Evolutionary conservation across 192 early-diverging fungal species (phyloP).

Genomic region (Lunasporangiospora selenospora): DNA sequence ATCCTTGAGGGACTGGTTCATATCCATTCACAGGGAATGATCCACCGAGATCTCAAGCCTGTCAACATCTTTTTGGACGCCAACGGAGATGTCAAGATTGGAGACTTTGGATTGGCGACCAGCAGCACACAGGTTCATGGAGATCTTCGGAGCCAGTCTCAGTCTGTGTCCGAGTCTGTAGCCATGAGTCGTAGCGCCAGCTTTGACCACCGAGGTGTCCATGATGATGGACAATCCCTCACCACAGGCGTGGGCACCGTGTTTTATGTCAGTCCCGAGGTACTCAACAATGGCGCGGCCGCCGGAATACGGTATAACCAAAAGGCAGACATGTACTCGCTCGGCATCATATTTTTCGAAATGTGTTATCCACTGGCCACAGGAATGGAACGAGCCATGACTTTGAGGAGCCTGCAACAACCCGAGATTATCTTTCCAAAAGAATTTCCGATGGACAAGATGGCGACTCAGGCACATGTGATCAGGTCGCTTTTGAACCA

Average conservation of each 20-base stretch:
- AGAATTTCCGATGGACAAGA: constrained; percentile 67
- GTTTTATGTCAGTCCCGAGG: constrained; percentile 81
- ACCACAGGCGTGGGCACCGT: constrained; percentile 90
- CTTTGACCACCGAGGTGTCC: constrained; percentile 38
- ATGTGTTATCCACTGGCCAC: constrained; percentile 78
- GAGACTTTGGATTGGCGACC: constrained; percentile 81
- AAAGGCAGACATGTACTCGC: constrained; percentile 87
- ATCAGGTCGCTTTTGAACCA: constrained; percentile 78
- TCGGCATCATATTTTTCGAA: constrained; percentile 82
- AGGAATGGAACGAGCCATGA: constrained; percentile 79
- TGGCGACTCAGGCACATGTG: constrained; percentile 72
- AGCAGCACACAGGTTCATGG: constrained; percentile 48
- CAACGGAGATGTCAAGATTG: constrained; percentile 65
- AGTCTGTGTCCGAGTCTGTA: constrained; percentile 33
- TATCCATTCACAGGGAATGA: constrained; percentile 88
- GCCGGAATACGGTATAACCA: constrained; percentile 69
- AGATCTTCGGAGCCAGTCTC: constrained; percentile 34
- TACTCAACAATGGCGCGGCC: constrained; percentile 44
- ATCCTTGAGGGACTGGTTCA: constrained; percentile 91
- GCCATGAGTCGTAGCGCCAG: constrained; percentile 38
- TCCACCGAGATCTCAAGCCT: constrained; percentile 92
- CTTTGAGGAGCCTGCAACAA: constrained; percentile 72
- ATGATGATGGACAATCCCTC: constrained; percentile 65
- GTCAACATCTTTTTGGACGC: constrained; percentile 82
- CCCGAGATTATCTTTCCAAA: constrained; percentile 75